These are phyloP conservation scores for Eremochloa ophiuroides DNA, from an alignment of 176 grass and related monocot species.

Conservation along the genomic window DNA sequence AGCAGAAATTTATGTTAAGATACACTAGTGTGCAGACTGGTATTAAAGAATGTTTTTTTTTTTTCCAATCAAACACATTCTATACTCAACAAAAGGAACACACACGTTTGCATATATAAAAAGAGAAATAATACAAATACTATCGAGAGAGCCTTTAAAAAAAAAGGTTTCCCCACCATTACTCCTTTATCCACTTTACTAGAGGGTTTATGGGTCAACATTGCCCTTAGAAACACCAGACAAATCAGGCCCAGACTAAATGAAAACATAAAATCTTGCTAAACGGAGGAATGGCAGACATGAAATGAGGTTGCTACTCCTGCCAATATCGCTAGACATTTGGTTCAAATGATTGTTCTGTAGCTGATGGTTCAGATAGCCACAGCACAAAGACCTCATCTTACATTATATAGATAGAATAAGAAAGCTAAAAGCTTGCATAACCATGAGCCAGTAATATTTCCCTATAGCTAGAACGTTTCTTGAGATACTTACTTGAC, in stretches of 20 bases:
- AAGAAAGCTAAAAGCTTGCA: background rate
- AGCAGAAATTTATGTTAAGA: conserved; percentile 2
- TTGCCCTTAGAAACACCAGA: background rate
- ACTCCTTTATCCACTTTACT: too few species aligned
- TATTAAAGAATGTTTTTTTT: too few species aligned
- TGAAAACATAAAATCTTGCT: background rate
- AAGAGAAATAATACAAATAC: background rate
- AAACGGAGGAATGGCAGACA: background rate
- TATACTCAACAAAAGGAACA: background rate
- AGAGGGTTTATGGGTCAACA: background rate
- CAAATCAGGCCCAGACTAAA: background rate
- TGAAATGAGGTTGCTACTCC: background rate
- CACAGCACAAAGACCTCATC: background rate
- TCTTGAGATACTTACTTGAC: conserved; percentile 65
- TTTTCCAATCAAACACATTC: background rate
- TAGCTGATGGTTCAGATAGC: background rate
- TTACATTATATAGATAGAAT: background rate
- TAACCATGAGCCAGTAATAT: background rate
- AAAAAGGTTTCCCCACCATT: too few species aligned
- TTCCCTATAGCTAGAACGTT: background rate
- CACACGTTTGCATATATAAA: background rate
- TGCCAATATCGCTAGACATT: background rate
- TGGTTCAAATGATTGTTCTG: background rate
- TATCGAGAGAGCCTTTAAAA: too few species aligned
- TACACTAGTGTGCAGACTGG: background rate